These are phyloP conservation scores for Senna siamea DNA, from an alignment of 306 rosid genomes.

Conservation along the genomic window DNA sequence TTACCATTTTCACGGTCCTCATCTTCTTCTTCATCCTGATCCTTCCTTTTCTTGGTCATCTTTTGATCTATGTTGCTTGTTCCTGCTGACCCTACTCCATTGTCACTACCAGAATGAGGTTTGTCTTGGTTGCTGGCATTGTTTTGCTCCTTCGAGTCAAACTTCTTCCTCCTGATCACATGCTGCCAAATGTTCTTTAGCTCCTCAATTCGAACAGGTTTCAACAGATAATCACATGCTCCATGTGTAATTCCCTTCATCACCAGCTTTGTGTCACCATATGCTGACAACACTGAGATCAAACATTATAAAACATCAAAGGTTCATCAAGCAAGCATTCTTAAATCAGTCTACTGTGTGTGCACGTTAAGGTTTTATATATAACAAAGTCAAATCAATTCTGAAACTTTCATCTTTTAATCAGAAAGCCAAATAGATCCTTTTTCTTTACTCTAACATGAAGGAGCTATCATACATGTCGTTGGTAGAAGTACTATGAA, in stretches of 20 bases:
- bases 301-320: conserved; percentile 21
- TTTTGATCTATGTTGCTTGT: conserved; percentile 59
- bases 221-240: conserved; percentile 90
- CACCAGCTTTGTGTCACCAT: conserved; percentile 81
- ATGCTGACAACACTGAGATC: conserved; percentile 80
- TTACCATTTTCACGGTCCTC: conserved; percentile 57
- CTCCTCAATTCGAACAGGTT: conserved; percentile 89
- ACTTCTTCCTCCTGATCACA: conserved; percentile 75
- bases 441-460: neutral
- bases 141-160: conserved; percentile 51
- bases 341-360: neutral
- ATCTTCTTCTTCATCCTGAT: conserved; percentile 62
- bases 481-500: no score
- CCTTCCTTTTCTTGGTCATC: conserved; percentile 69
- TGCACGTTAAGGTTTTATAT: neutral
- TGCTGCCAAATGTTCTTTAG: conserved; percentile 96
- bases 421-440: conserved; percentile 1
- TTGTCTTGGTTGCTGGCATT: conserved; percentile 46
- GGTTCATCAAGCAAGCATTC: neutral
- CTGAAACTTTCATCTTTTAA: neutral
- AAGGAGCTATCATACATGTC: no score
- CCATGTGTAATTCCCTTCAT: conserved; percentile 93
- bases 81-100: conserved; percentile 43
- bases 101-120: conserved; percentile 40
- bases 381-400: conserved; percentile 8